Evolutionary conservation across 2,329 filamentous ascomycete species (phyloP).

Genomic region (Clonostachys rosea): DNA sequence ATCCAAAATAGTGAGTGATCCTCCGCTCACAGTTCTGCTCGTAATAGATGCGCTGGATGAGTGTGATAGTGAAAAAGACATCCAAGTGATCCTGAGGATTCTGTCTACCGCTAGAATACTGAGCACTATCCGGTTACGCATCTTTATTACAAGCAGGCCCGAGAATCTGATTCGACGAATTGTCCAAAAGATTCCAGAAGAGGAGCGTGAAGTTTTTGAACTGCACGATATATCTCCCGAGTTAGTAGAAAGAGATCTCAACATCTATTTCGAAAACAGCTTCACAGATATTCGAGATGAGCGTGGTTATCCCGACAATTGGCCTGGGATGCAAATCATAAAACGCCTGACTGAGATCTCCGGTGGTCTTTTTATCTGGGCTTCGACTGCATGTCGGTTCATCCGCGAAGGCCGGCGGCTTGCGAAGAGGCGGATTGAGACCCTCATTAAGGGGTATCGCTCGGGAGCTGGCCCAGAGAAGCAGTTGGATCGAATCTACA

Average conservation of each 20-base stretch:
- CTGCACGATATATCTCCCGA: too few species aligned
- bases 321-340: constrained; percentile 3
- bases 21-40: not conserved
- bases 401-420: not conserved
- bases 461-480: not conserved
- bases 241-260: too few species aligned
- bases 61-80: not conserved
- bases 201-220: constrained; percentile 8
- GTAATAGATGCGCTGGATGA: constrained; percentile 2
- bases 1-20: not conserved
- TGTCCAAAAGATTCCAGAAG: constrained; percentile 19
- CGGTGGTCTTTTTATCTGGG: constrained; percentile 22
- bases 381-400: constrained; percentile 15
- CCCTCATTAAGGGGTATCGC: constrained; percentile 11
- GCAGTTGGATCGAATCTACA: constrained; percentile 9
- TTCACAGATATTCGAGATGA: too few species aligned
- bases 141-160: constrained; percentile 32
- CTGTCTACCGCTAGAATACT: not conserved
- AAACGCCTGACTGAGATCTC: constrained; percentile 14
- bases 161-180: constrained; percentile 24
- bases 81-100: constrained; percentile 1
- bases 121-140: constrained; percentile 8
- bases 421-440: constrained; percentile 8
- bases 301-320: not conserved
- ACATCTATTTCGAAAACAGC: too few species aligned